A percentile compares a stretch with the other conserved stretches of the same genome.
Conservation (phyloP, 805 yeast species). For the Ogataea paraovalis region DNA sequence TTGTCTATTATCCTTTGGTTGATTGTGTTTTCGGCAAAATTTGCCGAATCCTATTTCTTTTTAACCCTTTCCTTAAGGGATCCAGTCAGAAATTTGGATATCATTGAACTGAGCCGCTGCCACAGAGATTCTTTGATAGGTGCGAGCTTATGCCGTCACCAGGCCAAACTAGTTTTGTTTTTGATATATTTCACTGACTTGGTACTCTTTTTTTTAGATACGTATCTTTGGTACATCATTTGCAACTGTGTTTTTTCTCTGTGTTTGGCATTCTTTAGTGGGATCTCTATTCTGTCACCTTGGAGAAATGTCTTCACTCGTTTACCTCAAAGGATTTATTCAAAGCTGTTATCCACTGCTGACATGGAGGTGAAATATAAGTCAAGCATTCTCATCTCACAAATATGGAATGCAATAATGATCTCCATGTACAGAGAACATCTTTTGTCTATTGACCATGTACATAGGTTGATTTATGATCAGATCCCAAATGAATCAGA, state of each 20-base stretch:
- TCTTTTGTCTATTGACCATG: conserved; percentile 47
- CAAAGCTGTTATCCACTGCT: conserved; percentile 42
- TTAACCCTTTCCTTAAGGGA: conserved; percentile 50
- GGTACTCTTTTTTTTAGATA: conserved; percentile 49
- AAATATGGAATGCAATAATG: conserved; percentile 52
- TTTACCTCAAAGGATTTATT: conserved; percentile 46
- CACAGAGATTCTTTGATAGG: conserved; percentile 40
- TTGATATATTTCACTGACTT: conserved; percentile 43
- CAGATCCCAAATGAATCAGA: conserved; percentile 52
- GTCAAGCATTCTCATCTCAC: conserved; percentile 38
- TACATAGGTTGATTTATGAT: conserved; percentile 29
- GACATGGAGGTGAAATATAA: conserved; percentile 44
- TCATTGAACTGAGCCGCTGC: conserved; percentile 41
- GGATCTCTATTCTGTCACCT: conserved; percentile 53
- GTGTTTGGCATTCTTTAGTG: conserved; percentile 45
- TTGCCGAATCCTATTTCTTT: conserved; percentile 50
- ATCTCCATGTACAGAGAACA: conserved; percentile 55
- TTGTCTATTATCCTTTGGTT: conserved; percentile 46
- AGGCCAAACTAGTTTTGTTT: conserved; percentile 37
- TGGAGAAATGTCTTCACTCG: conserved; percentile 54
- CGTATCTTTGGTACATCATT: conserved; percentile 55
- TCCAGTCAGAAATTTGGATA: conserved; percentile 45
- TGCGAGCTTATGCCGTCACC: conserved; percentile 38
- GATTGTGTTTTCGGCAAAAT: conserved; percentile 45
- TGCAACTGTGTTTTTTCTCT: conserved; percentile 52